Evolutionary conservation across 148 eudicot species (phyloP), one percentile per base, ranked within the genome.

Genomic region (Rhododendron mucronatum): DNA sequence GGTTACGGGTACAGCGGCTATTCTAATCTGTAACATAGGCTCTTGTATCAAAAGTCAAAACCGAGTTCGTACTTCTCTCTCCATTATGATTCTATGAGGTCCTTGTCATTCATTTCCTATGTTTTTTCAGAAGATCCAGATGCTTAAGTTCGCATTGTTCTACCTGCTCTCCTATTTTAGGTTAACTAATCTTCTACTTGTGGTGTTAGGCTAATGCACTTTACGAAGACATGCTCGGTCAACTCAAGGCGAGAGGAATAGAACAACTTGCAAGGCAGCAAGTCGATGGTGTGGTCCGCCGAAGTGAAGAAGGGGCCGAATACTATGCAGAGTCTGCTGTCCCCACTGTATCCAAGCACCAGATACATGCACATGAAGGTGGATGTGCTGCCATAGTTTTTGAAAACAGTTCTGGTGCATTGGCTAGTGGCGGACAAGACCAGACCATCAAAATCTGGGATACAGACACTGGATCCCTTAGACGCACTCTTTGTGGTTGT

Each of bases 241-340:
- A 91, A 85, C 84, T 92, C 28, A 95, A 93, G 88, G 92, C 91
- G 71, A 93, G 88, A 81, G 91, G 92, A 59, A 93, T 95, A 81
- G 91, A 94, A 79, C 92, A 92, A 86, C 94, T 94, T 78, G 99
- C 99, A 65, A 90, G 93, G 84, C 94, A 92, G 86, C 99, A 97
- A 91, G 99, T 97, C 35, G 99, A 97, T 82, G 99, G 99, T 51
- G 93, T 97, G 50, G 95, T 97, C 85, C 97, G 98, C 84, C 97
- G 86, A 87, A 89, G 95, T 85, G 99, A 97, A 37, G 79, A 75
- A 85, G 97, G 98, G 80, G 96, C 98, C 0, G 98, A 94, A 84
- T 93, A 81, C 83, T 95, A 91, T 63, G 91, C 90, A 11, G 99
- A 95, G 83, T 92, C 99, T 41, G 87, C 87, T 8, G 59, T 95